phyloP scores from a whole-genome alignment of 2,329 filamentous ascomycete genomes.

The Neoarthrinium moseri region DNA sequence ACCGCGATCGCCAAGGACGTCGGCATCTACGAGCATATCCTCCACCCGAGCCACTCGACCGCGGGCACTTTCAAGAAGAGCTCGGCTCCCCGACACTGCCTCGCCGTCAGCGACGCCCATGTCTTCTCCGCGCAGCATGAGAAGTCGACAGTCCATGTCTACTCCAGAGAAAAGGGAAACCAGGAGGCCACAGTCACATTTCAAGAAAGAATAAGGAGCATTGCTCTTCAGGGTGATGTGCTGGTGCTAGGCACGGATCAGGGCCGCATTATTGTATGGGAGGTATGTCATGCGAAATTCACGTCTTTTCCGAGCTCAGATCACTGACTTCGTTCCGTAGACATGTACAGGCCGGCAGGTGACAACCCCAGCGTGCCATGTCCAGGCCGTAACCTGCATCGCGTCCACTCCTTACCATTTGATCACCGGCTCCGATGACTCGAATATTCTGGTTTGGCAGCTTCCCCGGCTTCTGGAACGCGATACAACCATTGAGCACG shows the following conservation, averaged over 20 bases:
- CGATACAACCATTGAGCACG: constrained; percentile 52
- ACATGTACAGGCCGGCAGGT: constrained; percentile 73
- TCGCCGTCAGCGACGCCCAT: constrained; percentile 79
- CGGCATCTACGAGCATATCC: constrained; percentile 81
- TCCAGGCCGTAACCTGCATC: constrained; percentile 77
- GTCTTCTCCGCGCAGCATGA: constrained; percentile 89
- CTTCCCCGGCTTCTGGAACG: constrained; percentile 69
- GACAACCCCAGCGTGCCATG: constrained; percentile 73
- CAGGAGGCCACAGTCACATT: constrained; percentile 90
- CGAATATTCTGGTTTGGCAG: constrained; percentile 91
- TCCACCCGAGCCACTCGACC: constrained; percentile 74
- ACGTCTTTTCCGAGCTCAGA: too few species aligned
- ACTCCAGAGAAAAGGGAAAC: constrained; percentile 77
- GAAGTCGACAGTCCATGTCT: constrained; percentile 91
- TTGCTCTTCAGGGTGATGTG: constrained; percentile 70
- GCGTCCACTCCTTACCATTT: constrained; percentile 70
- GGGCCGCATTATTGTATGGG: constrained; percentile 87
- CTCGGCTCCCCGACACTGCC: constrained; percentile 72
- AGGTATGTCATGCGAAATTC: constrained; percentile 72
- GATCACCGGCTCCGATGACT: constrained; percentile 79
- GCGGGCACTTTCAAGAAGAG: constrained; percentile 88
- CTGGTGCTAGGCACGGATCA: constrained; percentile 80
- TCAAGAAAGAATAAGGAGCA: constrained; percentile 78
- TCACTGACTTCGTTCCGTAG: too few species aligned
- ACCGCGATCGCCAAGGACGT: constrained; percentile 72